Percentiles rank a stretch among this genome's conserved stretches.
phyloP scores from a whole-genome alignment of 108 stramenopile species.

The Fistulifera solaris region DNA sequence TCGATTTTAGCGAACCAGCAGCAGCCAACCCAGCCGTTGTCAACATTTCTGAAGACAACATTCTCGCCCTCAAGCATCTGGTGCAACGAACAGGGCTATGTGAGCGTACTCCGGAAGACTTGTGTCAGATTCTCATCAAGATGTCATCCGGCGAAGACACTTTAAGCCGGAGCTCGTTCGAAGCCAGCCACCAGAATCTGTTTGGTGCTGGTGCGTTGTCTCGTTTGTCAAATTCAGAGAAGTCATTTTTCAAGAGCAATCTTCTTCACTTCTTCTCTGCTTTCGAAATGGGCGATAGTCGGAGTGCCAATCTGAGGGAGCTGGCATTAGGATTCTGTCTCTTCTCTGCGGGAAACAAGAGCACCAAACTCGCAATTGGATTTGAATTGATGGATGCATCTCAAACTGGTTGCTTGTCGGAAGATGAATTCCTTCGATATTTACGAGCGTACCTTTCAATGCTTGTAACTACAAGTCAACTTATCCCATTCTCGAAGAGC shows the following conservation, averaged over 20 bases:
- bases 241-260: neutral
- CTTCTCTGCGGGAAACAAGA: constrained; percentile 84
- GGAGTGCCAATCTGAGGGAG: constrained; percentile 38
- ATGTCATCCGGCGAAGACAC: constrained; percentile 1
- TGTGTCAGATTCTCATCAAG: constrained; percentile 42
- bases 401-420: constrained; percentile 39
- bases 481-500: constrained; percentile 29
- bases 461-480: constrained; percentile 67
- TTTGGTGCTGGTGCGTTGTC: constrained; percentile 11
- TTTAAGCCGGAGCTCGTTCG: constrained; percentile 20
- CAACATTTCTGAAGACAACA: constrained; percentile 74
- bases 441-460: constrained; percentile 72
- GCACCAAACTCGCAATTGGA: constrained; percentile 61
- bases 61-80: constrained; percentile 45
- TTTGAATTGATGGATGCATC: constrained; percentile 66
- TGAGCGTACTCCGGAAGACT: constrained; percentile 35
- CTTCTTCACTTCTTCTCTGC: no score
- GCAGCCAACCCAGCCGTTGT: constrained; percentile 46
- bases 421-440: constrained; percentile 55
- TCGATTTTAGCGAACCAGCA: constrained; percentile 59
- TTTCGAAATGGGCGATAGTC: no score
- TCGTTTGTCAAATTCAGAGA: constrained; percentile 20
- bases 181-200: constrained; percentile 22
- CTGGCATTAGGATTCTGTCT: constrained; percentile 77
- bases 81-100: constrained; percentile 56